phyloP scores from a whole-genome alignment of 306 rosid genomes.

The Dryas drummondii region DNA sequence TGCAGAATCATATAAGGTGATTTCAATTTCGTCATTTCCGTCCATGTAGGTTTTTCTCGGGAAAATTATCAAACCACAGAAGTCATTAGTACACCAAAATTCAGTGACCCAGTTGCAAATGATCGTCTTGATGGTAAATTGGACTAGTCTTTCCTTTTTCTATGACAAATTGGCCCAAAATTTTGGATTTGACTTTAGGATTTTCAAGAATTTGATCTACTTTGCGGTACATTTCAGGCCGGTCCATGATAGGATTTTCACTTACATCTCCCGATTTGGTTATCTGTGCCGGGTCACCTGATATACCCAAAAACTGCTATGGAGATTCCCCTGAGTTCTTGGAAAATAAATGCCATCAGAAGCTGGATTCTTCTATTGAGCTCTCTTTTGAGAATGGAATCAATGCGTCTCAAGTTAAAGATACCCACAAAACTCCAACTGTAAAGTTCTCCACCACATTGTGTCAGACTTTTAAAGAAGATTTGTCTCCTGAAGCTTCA shows the following conservation, averaged over 20 bases:
- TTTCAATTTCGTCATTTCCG: slow-evolving; percentile 8
- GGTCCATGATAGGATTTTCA: slow-evolving; percentile 49
- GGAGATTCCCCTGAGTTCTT: slow-evolving; percentile 57
- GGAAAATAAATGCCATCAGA: slow-evolving; percentile 37
- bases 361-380: slow-evolving; percentile 57
- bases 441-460: slow-evolving; percentile 63
- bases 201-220: slow-evolving; percentile 13
- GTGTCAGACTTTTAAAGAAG: slow-evolving; percentile 47
- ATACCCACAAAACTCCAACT: slow-evolving; percentile 46
- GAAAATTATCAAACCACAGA: slow-evolving; percentile 24
- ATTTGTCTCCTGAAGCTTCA: slow-evolving; percentile 67
- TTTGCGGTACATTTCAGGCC: slow-evolving; percentile 43
- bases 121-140: slow-evolving; percentile 9
- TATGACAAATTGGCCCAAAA: neutral
- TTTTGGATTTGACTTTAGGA: neutral
- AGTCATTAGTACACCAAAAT: slow-evolving; percentile 12
- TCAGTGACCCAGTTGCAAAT: slow-evolving; percentile 38
- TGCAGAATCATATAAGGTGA: slow-evolving; percentile 21
- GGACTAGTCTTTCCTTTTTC: neutral
- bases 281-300: slow-evolving; percentile 59
- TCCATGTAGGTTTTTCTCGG: slow-evolving; percentile 7
- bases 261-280: slow-evolving; percentile 65
- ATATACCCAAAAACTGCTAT: slow-evolving; percentile 42
- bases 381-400: slow-evolving; percentile 85
- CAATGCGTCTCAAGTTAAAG: slow-evolving; percentile 40